Conservation (phyloP, 169 alveolate species). For the Plasmodium sp. region DNA sequence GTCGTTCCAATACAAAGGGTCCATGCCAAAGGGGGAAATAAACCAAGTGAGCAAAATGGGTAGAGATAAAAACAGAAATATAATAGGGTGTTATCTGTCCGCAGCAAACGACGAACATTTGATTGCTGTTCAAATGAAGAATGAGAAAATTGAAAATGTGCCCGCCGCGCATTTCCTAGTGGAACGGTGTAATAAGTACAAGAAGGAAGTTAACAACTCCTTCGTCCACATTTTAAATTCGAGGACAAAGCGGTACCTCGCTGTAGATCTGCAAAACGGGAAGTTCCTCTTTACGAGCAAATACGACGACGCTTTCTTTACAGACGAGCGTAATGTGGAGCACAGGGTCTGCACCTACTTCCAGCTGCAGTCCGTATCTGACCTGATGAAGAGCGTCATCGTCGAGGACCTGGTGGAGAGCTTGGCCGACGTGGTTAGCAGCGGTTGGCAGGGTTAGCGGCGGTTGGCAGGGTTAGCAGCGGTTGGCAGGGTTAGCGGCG, state of each 20-base stretch:
- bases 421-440: neutral
- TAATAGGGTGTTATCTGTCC: conserved; percentile 31
- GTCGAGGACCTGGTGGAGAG: conserved; percentile 30
- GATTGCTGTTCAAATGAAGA: conserved; percentile 23
- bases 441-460: neutral
- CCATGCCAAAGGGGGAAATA: conserved; percentile 41
- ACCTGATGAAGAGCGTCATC: conserved; percentile 45
- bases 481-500: neutral
- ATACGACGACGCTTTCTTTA: conserved; percentile 30
- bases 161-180: conserved; percentile 23
- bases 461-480: neutral
- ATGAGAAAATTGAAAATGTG: conserved; percentile 9
- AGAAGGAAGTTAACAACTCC: conserved; percentile 26
- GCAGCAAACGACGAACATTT: neutral
- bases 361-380: conserved; percentile 51
- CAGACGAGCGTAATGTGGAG: neutral
- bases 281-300: conserved; percentile 17
- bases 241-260: conserved; percentile 34
- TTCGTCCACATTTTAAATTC: conserved; percentile 55
- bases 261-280: conserved; percentile 21
- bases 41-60: neutral
- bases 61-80: conserved; percentile 7
- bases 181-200: conserved; percentile 50
- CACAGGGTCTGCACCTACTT: conserved; percentile 34
- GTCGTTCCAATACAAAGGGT: conserved; percentile 51